Evolutionary conservation across 176 grass and related monocot genomes (phyloP).

Genomic region (Lolium rigidum): DNA sequence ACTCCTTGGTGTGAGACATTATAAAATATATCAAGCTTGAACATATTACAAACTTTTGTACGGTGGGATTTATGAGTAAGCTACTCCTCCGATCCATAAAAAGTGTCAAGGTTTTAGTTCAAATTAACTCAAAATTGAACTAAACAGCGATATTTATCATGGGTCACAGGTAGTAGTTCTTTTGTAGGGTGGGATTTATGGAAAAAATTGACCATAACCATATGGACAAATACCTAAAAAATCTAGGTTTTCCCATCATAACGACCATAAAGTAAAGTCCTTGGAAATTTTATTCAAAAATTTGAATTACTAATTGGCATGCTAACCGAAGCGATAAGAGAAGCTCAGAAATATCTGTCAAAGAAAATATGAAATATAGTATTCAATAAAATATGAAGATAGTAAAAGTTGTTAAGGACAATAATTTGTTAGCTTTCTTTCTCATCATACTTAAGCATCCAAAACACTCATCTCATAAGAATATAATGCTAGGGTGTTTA

Average conservation of each 20-base stretch:
- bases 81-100: no score
- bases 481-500: background rate
- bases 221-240: background rate
- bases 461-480: background rate
- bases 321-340: background rate
- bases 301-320: background rate
- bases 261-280: background rate
- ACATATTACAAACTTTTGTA: background rate
- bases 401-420: background rate
- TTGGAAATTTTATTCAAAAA: background rate
- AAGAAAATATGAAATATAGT: background rate
- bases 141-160: no score
- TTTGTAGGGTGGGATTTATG: background rate
- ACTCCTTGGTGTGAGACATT: background rate
- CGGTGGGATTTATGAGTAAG: background rate
- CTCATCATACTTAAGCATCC: background rate
- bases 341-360: background rate
- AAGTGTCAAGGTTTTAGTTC: no score
- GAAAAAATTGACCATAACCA: background rate
- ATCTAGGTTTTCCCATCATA: background rate
- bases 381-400: background rate
- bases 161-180: background rate
- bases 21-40: background rate
- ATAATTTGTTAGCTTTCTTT: background rate
- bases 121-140: no score